These are phyloP conservation scores for Berberis thunbergii DNA, from an alignment of 164 flowering plant species.

Conservation along the genomic window DNA sequence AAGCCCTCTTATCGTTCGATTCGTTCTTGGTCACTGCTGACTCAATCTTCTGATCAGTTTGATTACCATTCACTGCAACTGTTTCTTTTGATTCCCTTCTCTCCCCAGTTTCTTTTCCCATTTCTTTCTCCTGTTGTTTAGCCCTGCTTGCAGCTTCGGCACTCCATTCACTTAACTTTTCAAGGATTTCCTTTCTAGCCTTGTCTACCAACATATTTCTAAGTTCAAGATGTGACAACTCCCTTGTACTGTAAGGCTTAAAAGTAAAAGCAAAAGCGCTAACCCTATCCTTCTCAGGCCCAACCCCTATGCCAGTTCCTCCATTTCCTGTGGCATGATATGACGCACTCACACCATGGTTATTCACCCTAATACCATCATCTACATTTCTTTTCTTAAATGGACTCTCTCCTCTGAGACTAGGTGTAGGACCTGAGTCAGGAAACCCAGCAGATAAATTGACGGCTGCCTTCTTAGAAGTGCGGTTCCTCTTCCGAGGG, in stretches of 20 bases:
- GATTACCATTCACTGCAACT: conserved; percentile 3
- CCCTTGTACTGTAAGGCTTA: no score
- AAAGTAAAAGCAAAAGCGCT: not conserved
- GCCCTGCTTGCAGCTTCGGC: not conserved
- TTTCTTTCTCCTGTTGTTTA: not conserved
- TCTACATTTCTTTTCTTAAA: not conserved
- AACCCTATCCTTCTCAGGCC: not conserved
- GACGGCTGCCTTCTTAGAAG: not conserved
- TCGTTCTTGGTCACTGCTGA: conserved; percentile 9
- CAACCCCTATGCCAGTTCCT: not conserved
- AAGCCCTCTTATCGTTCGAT: conserved; percentile 3
- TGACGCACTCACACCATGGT: not conserved
- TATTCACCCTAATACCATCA: not conserved
- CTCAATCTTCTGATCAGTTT: conserved; percentile 1
- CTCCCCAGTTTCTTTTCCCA: not conserved
- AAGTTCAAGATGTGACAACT: no score
- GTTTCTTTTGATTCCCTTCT: not conserved
- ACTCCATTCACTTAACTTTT: not conserved
- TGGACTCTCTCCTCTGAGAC: not conserved
- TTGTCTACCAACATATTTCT: not conserved
- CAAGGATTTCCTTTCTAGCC: not conserved
- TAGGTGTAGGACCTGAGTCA: not conserved
- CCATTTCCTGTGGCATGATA: not conserved
- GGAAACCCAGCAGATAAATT: not conserved
- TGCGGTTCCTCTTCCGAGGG: not conserved